Base-by-base conservation (phyloP, 129 eudicot genomes). In the Glebionis coronaria region DNA sequence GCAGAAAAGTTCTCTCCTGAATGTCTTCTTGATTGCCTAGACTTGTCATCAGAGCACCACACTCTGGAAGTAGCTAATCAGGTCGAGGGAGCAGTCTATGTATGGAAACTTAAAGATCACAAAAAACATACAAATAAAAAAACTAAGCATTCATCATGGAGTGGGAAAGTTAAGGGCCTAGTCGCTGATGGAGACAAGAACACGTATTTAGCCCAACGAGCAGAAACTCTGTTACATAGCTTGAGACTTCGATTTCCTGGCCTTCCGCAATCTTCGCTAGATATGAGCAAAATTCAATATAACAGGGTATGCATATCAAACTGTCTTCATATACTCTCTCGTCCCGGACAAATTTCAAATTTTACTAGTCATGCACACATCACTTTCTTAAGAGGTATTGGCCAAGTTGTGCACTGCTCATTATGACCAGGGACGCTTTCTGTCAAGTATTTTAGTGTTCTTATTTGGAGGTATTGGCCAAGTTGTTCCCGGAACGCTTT, bases 221-320 rank as follows among this genome's bases (percentile, higher is more conserved):
- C 96, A 4, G 96, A 91, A 67, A 82, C 83, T 2, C 54, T 91
- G 47, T 71, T 91, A 69, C 91, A 72, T 18, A 81, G 83, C 64
- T 77, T 91, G 20, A 79, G 84, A 47, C 80, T 83, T 18, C 96
- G 88, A 9, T 91, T 83, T 56, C 96, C 97, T 46, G 85, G 83
- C 38, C 90, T 91, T 65, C 97, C 97, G 11, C 97, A 91, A 72
- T 87, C 97, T 35, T 81, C 97, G 15, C 67, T 91, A 40, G 97
- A 91, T 67, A 91, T 91, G 97, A 79, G 75, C 86, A 91, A 91
- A 76, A 91, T 91, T 73, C 96, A 85, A 74, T 88, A 83, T 59
- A 91, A 88, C 90, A 83, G 80, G 96, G 96, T 87, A 63, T 19
- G 61, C 18, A 9, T 56, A 44, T 42, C 12, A 21, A 55, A 45